Evolutionary conservation across 345 rosid genomes (phyloP), one percentile per base, ranked within the genome.

Genomic region (Turritis glabra): DNA sequence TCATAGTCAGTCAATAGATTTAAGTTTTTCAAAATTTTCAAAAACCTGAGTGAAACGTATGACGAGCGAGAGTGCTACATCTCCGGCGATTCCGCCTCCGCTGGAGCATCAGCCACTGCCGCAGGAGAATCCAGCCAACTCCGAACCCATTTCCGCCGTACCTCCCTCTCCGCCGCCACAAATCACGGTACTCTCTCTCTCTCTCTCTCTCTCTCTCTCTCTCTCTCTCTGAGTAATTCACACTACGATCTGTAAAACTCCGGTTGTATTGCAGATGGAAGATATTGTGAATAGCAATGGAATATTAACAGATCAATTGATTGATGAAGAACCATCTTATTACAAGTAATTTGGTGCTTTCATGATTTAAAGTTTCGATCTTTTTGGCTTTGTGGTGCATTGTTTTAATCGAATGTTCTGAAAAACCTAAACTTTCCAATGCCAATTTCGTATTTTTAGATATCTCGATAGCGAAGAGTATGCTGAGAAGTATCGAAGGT

Each of bases 401-500:
- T 37, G 14, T 37, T 37, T 13, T 35, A 43, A 5, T 56, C 30
- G 50, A 38, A 25, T 63, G 23, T n/a, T 1, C 17, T n/a, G n/a
- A n/a, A 40, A 4, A 40, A 38, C n/a, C n/a, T n/a, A n/a, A n/a
- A n/a, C n/a, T n/a, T n/a, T n/a, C n/a, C n/a, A 30, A 13, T n/a
- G n/a, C 57, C 6, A 25, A 46, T 18, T 56, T 61, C 22, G 55
- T 33, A 3, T 69, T 58, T 71, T 61, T 62, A 87, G 91, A 70
- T 68, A 77, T 78, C 83, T 80, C 7, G 84, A 84, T 54, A 70
- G 76, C 23, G 66, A 58, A 2, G 87, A 84, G 67, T 80, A 81
- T 71, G 55, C 73, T 32, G 90, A 85, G 44, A 93, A 87, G 82
- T 87, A 53, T 68, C 64, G 67, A 81, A 85, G 70, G 27, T 89